Base-by-base conservation (phyloP, 2,329 filamentous ascomycete genomes). In the Colletotrichum sublineola region DNA sequence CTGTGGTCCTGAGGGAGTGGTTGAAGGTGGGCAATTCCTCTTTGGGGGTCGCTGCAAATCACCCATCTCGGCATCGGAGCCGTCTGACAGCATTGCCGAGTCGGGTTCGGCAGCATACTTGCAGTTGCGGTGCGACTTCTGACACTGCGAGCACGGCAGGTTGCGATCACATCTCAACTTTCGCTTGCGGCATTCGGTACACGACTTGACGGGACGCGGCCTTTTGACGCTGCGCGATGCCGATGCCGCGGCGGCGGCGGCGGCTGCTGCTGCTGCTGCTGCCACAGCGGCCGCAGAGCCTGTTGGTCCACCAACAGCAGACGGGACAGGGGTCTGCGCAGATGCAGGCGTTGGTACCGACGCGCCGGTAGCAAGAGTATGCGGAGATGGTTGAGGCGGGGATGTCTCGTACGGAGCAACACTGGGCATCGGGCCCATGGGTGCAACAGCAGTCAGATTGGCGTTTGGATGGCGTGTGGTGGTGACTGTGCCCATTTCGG, bases 81-180 rank as follows among this genome's bases (percentile, higher is more conserved):
- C 84, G 62, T 88, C 87, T 5, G 87, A 88, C 15, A 84, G 77
- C 75, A 84, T 85, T 44, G 81, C 82, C 11, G 80, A 81, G 66
- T 86, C 85, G 42, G 86, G 83, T 68, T 87, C 85, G 29, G 86
- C 82, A 33, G 86, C 82, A 75, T 89, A 90, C 75, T 82, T 86
- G 80, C 88, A 90, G 50, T 79, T 76, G 46, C 87, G 86, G 74
- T 83, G 85, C n/a, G 87, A 87, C 77, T 88, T 89, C 63, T 87
- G 86, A 77, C 88, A 90, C 77, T 90, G 88, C 7, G 86, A 86
- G 75, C 88, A 90, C 5, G 87, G 87, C 55, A 83, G 82, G n/a
- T 84, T 81, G 56, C 88, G 84, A 77, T 90, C 87, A 78, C 88
- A 90, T 71, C 84, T 83, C 6, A 89, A 80, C 77, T 89, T 90